These are phyloP conservation scores for Saccharum spontaneum DNA, from an alignment of 176 grass and related monocot species.

Conservation along the genomic window DNA sequence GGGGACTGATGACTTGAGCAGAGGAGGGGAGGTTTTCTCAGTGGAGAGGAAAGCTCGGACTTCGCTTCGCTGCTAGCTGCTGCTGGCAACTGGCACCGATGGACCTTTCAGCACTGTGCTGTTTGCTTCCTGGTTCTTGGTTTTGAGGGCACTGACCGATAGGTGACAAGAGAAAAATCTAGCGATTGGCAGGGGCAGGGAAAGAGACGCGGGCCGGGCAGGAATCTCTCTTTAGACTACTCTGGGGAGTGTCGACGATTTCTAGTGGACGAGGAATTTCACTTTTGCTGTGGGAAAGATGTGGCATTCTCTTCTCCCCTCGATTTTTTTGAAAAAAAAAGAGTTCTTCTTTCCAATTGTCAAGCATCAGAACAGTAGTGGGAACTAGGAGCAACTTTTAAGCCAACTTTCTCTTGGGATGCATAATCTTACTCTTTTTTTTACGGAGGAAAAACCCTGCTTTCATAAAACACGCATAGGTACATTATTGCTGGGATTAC, in stretches of 20 bases:
- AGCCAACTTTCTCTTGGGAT: neutral
- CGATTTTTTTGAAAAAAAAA: neutral
- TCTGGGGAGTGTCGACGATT: neutral
- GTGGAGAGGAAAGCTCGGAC: neutral
- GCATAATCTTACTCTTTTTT: too few species aligned
- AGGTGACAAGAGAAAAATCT: neutral
- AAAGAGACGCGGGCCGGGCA: neutral
- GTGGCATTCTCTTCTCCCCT: constrained; percentile 18
- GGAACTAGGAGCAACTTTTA: too few species aligned
- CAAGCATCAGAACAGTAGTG: neutral
- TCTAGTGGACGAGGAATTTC: constrained; percentile 1
- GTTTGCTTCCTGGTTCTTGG: constrained; percentile 11
- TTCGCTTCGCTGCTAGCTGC: neutral
- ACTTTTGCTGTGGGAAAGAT: neutral
- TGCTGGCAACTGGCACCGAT: neutral
- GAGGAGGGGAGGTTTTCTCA: neutral
- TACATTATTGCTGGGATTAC: too few species aligned
- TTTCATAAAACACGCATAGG: too few species aligned
- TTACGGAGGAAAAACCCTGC: too few species aligned
- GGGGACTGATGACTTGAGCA: neutral
- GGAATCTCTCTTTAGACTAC: constrained; percentile 12
- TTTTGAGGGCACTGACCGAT: neutral
- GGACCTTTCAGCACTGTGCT: neutral
- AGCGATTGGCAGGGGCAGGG: neutral
- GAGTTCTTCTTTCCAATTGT: neutral